Percentiles rank a stretch among this genome's conserved stretches.
These are phyloP conservation scores for Backusella australiensis DNA, from an alignment of 192 early-diverging fungal species.

Conservation along the genomic window DNA sequence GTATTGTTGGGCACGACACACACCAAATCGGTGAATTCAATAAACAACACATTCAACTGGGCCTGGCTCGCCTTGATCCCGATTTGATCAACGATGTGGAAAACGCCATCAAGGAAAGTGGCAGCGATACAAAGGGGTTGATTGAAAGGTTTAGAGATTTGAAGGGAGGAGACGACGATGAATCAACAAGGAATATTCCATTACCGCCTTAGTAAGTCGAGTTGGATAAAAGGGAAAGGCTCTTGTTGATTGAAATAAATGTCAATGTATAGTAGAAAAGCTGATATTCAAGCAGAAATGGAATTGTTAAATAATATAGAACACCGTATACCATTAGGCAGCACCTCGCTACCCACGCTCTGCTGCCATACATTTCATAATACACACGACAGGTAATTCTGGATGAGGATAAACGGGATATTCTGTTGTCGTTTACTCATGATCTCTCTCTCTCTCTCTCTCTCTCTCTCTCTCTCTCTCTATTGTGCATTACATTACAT, in stretches of 20 bases:
- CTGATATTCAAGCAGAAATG: slow-evolving; percentile 79
- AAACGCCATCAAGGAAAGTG: slow-evolving; percentile 62
- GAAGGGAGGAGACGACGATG: neutral
- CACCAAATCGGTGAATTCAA: slow-evolving; percentile 80
- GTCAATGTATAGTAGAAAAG: slow-evolving; percentile 58
- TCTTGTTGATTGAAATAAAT: neutral
- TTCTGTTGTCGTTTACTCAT: neutral
- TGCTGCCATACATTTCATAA: slow-evolving; percentile 98
- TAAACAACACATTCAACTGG: slow-evolving; percentile 74
- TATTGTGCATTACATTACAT: neutral
- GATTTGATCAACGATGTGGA: slow-evolving; percentile 81
- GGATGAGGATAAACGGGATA: neutral
- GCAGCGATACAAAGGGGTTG: slow-evolving; percentile 38
- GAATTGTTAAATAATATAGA: slow-evolving; percentile 71
- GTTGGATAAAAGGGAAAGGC: neutral
- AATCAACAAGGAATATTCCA: slow-evolving; percentile 60
- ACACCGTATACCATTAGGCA: slow-evolving; percentile 68
- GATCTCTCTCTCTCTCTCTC: neutral
- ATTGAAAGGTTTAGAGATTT: neutral
- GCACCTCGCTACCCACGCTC: slow-evolving; percentile 76
- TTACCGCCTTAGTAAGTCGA: slow-evolving; percentile 65
- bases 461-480: neutral
- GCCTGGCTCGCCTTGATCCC: slow-evolving; percentile 66
- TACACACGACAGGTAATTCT: slow-evolving; percentile 61
- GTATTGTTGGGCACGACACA: slow-evolving; percentile 68